Evolutionary conservation across 2,329 filamentous ascomycete species (phyloP).

Genomic region (Emericellopsis cladophorae): DNA sequence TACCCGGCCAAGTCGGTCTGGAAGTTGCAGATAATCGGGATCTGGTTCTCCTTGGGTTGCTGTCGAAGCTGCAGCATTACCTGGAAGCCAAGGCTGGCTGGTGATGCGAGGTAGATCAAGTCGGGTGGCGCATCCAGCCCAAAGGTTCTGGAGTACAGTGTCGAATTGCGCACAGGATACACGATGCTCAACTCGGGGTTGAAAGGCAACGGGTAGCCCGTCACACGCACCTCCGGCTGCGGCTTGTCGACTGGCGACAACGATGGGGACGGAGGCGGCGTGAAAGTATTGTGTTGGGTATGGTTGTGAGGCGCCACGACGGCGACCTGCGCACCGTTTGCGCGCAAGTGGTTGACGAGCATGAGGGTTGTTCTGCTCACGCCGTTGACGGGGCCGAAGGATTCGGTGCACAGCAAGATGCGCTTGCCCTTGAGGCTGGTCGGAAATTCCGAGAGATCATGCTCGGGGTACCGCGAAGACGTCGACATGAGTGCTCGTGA

Average conservation of each 20-base stretch:
- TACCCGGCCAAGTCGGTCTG: constrained; percentile 61
- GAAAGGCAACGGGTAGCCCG: constrained; percentile 55
- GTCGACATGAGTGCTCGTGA: constrained; percentile 1
- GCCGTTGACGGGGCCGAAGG: constrained; percentile 61
- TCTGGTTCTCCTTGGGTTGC: constrained; percentile 36
- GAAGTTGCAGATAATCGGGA: constrained; percentile 55
- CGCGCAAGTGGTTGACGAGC: constrained; percentile 53
- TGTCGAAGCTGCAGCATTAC: constrained; percentile 57
- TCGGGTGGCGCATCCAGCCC: constrained; percentile 38
- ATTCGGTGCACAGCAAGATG: constrained; percentile 57
- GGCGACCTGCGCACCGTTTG: constrained; percentile 50
- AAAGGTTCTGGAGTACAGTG: constrained; percentile 48
- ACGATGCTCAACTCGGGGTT: constrained; percentile 60
- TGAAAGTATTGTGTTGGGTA: constrained; percentile 40
- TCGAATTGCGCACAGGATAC: constrained; percentile 53
- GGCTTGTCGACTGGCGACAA: constrained; percentile 15
- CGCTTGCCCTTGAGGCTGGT: constrained; percentile 42
- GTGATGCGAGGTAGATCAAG: constrained; percentile 57
- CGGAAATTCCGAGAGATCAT: constrained; percentile 33
- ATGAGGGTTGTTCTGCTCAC: constrained; percentile 59
- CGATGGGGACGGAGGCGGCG: constrained; percentile 23
- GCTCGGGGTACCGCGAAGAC: constrained; percentile 9
- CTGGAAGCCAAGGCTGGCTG: constrained; percentile 58
- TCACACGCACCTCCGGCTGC: constrained; percentile 41
- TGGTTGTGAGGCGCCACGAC: constrained; percentile 52